These are phyloP conservation scores for Sporothrix inflata DNA, from an alignment of 2,329 filamentous ascomycete genomes.

Conservation along the genomic window DNA sequence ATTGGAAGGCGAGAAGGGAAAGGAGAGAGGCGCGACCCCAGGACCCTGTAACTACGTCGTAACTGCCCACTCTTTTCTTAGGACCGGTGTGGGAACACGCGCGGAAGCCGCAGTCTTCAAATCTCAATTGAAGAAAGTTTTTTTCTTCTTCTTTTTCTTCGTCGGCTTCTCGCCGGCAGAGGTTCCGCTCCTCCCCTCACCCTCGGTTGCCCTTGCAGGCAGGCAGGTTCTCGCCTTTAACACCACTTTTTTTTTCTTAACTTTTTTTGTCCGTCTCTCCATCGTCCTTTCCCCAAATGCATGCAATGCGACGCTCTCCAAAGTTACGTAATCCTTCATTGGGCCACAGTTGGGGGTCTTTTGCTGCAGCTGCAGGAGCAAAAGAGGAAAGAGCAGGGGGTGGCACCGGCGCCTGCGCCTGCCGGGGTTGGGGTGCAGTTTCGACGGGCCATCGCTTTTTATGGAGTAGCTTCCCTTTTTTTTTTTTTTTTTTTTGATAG, in stretches of 20 bases:
- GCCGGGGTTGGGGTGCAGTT: constrained; percentile 20
- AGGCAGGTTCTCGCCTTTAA: neutral
- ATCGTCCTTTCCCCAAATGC: constrained; percentile 11
- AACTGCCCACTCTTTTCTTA: neutral
- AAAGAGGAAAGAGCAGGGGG: neutral
- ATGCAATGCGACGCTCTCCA: constrained; percentile 24
- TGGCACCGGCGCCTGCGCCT: constrained; percentile 6
- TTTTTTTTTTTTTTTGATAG: neutral
- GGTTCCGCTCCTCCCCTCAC: neutral
- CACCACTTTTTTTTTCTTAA: neutral
- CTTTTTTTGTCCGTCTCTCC: neutral
- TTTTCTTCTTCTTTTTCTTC: neutral
- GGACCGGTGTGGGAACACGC: constrained; percentile 4
- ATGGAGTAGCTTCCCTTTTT: constrained; percentile 5
- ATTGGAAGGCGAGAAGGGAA: neutral
- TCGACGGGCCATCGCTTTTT: constrained; percentile 4
- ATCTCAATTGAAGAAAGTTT: neutral
- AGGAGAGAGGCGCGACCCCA: neutral
- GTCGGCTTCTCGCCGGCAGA: constrained; percentile 1
- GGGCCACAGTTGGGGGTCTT: neutral
- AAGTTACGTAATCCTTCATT: constrained; percentile 17
- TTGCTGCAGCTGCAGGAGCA: constrained; percentile 1
- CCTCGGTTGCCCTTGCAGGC: neutral
- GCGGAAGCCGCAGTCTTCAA: neutral
- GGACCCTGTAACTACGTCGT: constrained; percentile 13